A percentile compares a stretch with the other conserved stretches of the same genome.
Conservation (phyloP, 345 rosid genomes). For the Pistacia vera region DNA sequence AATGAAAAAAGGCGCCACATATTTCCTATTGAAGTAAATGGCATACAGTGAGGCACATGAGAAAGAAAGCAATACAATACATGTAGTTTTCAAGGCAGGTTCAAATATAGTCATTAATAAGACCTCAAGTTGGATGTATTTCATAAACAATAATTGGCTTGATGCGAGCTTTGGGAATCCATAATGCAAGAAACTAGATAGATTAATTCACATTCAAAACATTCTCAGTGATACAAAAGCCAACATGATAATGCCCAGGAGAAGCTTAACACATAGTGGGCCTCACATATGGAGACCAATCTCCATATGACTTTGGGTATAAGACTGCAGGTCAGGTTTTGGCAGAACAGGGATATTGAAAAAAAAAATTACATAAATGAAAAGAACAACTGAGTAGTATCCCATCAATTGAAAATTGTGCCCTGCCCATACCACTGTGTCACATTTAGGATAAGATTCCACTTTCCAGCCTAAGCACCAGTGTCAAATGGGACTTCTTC, state of each 20-base stretch:
- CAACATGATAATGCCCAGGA: background rate
- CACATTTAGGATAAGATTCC: conserved; percentile 39
- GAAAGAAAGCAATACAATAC: background rate
- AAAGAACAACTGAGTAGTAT: conserved; percentile 19
- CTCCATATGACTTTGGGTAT: conserved; percentile 14
- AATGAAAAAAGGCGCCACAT: background rate
- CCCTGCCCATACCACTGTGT: conserved; percentile 33
- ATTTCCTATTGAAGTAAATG: background rate
- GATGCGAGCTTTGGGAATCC: background rate
- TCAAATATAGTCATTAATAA: background rate
- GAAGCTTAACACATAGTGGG: conserved; percentile 7
- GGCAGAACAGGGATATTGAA: conserved; percentile 17
- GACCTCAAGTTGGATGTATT: background rate
- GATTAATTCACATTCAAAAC: background rate
- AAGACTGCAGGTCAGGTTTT: conserved; percentile 22
- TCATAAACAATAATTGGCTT: conserved; percentile 4
- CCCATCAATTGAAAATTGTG: conserved; percentile 34
- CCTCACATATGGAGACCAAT: conserved; percentile 11
- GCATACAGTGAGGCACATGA: background rate
- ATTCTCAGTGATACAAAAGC: background rate
- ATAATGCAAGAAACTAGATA: background rate
- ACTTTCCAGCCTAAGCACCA: conserved; percentile 21
- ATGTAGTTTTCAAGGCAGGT: background rate
- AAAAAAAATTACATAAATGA: conserved; percentile 21
- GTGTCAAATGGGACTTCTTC: conserved; percentile 18